Evolutionary conservation across 345 rosid genomes (phyloP).

Genomic region (Boechera stricta): DNA sequence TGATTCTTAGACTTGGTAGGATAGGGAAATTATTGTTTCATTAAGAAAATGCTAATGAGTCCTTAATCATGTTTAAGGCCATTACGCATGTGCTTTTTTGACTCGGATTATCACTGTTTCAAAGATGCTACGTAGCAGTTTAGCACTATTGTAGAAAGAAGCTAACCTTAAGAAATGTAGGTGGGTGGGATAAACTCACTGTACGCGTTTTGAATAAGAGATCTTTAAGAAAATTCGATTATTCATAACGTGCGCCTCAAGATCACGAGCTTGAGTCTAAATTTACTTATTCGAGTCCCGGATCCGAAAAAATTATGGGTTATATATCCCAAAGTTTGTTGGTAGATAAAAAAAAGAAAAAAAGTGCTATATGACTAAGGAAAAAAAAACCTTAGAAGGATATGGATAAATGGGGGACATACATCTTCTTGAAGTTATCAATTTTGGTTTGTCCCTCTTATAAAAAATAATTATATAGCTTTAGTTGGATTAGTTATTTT

Average conservation of each 20-base stretch:
- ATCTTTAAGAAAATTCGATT: background rate
- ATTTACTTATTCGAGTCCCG: background rate
- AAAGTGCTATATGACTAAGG: background rate
- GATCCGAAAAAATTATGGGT: no score
- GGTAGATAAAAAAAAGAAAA: background rate
- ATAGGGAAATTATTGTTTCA: background rate
- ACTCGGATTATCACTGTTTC: conserved; percentile 23
- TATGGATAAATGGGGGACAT: background rate
- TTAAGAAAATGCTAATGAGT: background rate
- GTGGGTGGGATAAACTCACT: conserved; percentile 17
- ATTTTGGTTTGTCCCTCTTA: conserved; percentile 15
- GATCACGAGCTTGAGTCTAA: background rate
- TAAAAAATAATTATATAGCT: background rate
- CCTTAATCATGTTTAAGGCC: no score
- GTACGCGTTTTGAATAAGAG: background rate
- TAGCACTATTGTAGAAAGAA: background rate
- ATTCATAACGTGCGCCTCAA: no score
- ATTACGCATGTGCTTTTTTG: background rate
- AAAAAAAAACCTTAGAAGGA: background rate
- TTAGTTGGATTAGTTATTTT: background rate
- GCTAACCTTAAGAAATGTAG: conserved; percentile 5
- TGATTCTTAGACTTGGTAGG: no score
- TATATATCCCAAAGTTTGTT: background rate
- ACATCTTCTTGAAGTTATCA: conserved; percentile 34
- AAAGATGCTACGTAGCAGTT: conserved; percentile 22